Conservation (phyloP, 768 basidiomycete genomes). For the Psilocybe cubensis region DNA sequence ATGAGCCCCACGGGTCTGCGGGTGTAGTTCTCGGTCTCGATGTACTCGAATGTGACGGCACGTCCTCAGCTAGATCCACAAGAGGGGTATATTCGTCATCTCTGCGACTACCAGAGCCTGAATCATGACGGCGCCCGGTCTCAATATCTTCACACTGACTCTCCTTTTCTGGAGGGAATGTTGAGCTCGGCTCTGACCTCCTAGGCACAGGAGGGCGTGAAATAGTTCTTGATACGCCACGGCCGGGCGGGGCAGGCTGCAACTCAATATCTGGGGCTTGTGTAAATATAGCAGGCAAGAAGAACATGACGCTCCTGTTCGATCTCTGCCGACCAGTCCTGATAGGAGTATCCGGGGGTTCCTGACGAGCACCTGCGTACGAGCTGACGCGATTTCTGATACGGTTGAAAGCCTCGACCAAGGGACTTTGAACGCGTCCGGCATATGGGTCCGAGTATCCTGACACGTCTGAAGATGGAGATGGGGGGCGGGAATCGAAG, state of each 20-base stretch:
- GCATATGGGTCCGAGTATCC: constrained; percentile 46
- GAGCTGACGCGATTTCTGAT: constrained; percentile 60
- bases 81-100: constrained; percentile 19
- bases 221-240: constrained; percentile 28
- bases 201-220: constrained; percentile 23
- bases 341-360: constrained; percentile 48
- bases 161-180: constrained; percentile 50
- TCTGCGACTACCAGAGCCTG: constrained; percentile 12
- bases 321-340: constrained; percentile 42
- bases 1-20: constrained; percentile 16
- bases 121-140: constrained; percentile 10
- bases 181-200: constrained; percentile 10
- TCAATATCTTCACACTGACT: constrained; percentile 24
- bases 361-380: constrained; percentile 44
- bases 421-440: constrained; percentile 43
- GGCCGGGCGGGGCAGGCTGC: constrained; percentile 28
- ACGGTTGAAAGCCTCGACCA: constrained; percentile 57
- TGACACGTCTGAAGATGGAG: constrained; percentile 57
- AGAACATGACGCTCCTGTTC: constrained; percentile 72
- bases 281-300: constrained; percentile 82
- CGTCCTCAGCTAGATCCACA: constrained; percentile 9
- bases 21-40: constrained; percentile 18
- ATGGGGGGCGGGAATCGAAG: constrained; percentile 58
- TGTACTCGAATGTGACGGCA: constrained; percentile 27
- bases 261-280: constrained; percentile 50